Base-by-base conservation (phyloP, 129 eudicot species). In the Flaveria brownii region DNA sequence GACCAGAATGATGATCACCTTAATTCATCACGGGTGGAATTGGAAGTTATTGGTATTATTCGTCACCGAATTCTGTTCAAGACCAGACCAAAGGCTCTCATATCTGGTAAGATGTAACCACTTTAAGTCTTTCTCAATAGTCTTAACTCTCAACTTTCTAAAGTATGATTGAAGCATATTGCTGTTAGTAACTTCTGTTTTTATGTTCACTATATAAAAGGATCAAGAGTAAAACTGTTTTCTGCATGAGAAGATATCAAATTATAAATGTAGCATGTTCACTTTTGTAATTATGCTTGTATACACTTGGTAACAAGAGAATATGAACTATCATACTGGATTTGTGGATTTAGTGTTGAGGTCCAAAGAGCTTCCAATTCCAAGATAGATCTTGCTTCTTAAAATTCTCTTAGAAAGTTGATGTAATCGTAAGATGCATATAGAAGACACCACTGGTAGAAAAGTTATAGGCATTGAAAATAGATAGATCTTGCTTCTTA, bases 51-150 rank as follows among this genome's bases (percentile, higher is more conserved):
- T 68, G 97, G 99, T 42, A 77, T 95, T 60, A 86, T 95, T 79
- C 89, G 97, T 22, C 95, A 95, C 4, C 81, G 91, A 72, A 89
- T 95, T 63, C 71, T 95, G 81, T 95, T 95, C 89, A 95, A 91
- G 80, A 95, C 92, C 66, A 85, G 99, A 73, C 97, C 99, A 0
- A 91, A 85, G 83, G 97, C 99, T 71, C 88, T 91, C 26, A 95
- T 95, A 23, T 86, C 96, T 10, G 84, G 96, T 89, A 85, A 84
- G 88, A 50, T 42, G n/a, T 5, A 11, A 42, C 14, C 26, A 14
- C 46, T 43, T 76, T 13, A 52, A 43, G 17, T 16, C 70, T 64
- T 41, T 18, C 46, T 78, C 41, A 30, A 36, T 36, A 36, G 41
- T 5, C 8, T 36, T 36, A 36, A 36, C 28, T 25, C 46, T 74